phyloP scores from a whole-genome alignment of 1,284 basidiomycete species.

The Ustilago esculenta region DNA sequence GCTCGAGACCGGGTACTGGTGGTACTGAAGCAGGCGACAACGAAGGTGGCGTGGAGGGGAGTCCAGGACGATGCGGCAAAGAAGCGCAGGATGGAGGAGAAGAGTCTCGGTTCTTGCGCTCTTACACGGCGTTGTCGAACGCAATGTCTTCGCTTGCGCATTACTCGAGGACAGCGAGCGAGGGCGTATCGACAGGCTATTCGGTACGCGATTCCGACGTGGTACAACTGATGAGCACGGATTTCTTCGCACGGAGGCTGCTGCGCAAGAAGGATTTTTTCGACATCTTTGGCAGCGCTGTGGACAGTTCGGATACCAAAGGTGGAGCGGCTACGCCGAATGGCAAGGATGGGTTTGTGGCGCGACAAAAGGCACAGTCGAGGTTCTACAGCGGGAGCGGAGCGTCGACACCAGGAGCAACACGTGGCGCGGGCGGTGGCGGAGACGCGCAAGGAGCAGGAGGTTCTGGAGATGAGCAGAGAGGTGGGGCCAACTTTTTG shows the following conservation, averaged over 20 bases:
- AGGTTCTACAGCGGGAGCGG: conserved; percentile 43
- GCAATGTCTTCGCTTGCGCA: conserved; percentile 53
- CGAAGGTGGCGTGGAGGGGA: not conserved
- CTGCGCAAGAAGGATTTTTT: conserved; percentile 42
- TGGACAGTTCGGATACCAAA: conserved; percentile 5
- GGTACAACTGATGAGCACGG: conserved; percentile 56
- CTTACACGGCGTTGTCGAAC: conserved; percentile 52
- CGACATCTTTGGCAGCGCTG: conserved; percentile 24
- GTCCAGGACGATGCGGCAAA: not conserved
- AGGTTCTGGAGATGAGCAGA: conserved; percentile 10
- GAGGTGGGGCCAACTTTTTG: conserved; percentile 5
- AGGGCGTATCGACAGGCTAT: conserved; percentile 32
- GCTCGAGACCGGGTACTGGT: conserved; percentile 1
- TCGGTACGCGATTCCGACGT: conserved; percentile 56
- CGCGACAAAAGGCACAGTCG: conserved; percentile 16
- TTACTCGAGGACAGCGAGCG: conserved; percentile 31
- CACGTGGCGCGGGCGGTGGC: not conserved
- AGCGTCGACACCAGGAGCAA: conserved; percentile 31
- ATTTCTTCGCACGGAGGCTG: conserved; percentile 46
- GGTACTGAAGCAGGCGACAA: conserved; percentile 4
- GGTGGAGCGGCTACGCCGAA: conserved; percentile 14
- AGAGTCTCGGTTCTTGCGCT: conserved; percentile 50
- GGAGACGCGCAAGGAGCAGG: not conserved
- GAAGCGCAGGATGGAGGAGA: conserved; percentile 20
- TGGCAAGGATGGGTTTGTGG: conserved; percentile 18